Evolutionary conservation across 2,329 filamentous ascomycete species (phyloP).

Genomic region (Cladosporium velox): DNA sequence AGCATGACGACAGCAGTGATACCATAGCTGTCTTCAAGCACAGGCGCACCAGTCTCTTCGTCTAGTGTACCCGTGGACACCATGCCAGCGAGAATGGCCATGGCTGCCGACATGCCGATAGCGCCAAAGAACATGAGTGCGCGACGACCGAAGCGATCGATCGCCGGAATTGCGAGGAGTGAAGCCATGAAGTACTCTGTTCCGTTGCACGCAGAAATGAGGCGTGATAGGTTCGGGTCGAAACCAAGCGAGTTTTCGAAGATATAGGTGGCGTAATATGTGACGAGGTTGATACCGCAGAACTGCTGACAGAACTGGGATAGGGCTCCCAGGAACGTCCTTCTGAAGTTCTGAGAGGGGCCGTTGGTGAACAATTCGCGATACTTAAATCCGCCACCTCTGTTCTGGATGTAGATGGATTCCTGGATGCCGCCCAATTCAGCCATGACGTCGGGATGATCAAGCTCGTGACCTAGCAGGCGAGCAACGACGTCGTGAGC

Average conservation of each 20-base stretch:
- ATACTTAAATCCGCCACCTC: slow-evolving; percentile 18
- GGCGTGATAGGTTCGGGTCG: slow-evolving; percentile 25
- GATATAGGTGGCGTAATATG: slow-evolving; percentile 23
- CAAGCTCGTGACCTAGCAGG: slow-evolving; percentile 11
- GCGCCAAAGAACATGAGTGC: slow-evolving; percentile 70
- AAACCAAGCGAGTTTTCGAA: slow-evolving; percentile 29
- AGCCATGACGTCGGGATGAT: slow-evolving; percentile 13
- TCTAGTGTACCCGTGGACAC: slow-evolving; percentile 23
- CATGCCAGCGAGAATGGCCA: slow-evolving; percentile 29
- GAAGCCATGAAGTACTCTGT: slow-evolving; percentile 34
- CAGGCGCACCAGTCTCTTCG: slow-evolving; percentile 24
- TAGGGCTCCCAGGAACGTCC: slow-evolving; percentile 14
- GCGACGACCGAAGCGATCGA: slow-evolving; percentile 54
- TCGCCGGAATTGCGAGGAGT: slow-evolving; percentile 44
- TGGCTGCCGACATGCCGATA: slow-evolving; percentile 30
- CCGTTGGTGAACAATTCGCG: slow-evolving; percentile 18
- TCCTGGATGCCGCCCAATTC: slow-evolving; percentile 19
- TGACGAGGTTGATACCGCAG: slow-evolving; percentile 20
- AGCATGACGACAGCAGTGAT: slow-evolving; percentile 35
- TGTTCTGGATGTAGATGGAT: slow-evolving; percentile 17
- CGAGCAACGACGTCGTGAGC: slow-evolving; percentile 17
- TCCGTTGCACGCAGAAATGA: slow-evolving; percentile 31
- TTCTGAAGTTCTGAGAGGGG: slow-evolving; percentile 14
- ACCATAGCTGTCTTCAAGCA: slow-evolving; percentile 12
- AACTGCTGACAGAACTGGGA: slow-evolving; percentile 21